Conservation (phyloP, 495 filamentous ascomycete species). For the Pseudotulostoma volvatum region DNA sequence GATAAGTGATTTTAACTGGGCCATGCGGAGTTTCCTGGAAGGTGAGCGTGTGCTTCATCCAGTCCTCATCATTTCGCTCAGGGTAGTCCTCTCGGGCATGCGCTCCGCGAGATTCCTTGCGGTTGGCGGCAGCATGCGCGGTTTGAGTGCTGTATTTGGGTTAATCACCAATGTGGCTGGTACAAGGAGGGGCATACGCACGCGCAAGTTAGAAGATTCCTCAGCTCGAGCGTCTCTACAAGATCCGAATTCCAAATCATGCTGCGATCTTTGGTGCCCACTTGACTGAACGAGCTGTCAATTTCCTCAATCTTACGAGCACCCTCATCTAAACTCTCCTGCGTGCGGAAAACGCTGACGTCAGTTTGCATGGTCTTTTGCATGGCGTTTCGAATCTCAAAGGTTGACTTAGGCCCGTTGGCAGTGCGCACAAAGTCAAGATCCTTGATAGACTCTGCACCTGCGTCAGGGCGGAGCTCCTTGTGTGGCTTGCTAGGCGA, state of each 20-base stretch:
- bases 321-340: constrained; percentile 77
- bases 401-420: constrained; percentile 67
- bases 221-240: constrained; percentile 84
- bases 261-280: constrained; percentile 90
- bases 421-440: constrained; percentile 76
- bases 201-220: constrained; percentile 91
- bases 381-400: constrained; percentile 81
- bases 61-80: constrained; percentile 79
- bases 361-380: constrained; percentile 97
- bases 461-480: constrained; percentile 64
- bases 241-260: constrained; percentile 99
- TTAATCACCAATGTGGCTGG: constrained; percentile 4
- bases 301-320: constrained; percentile 63
- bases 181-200: constrained; percentile 27
- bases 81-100: constrained; percentile 93
- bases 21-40: constrained; percentile 84
- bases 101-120: constrained; percentile 88
- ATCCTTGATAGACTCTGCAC: constrained; percentile 67
- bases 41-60: constrained; percentile 97
- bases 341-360: constrained; percentile 91
- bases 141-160: constrained; percentile 51
- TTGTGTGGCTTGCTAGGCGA: constrained; percentile 60
- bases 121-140: constrained; percentile 64
- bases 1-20: constrained; percentile 60
- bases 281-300: constrained; percentile 60